Conservation (phyloP, 768 basidiomycete genomes). For the Pleurotus salmoneostramineus region DNA sequence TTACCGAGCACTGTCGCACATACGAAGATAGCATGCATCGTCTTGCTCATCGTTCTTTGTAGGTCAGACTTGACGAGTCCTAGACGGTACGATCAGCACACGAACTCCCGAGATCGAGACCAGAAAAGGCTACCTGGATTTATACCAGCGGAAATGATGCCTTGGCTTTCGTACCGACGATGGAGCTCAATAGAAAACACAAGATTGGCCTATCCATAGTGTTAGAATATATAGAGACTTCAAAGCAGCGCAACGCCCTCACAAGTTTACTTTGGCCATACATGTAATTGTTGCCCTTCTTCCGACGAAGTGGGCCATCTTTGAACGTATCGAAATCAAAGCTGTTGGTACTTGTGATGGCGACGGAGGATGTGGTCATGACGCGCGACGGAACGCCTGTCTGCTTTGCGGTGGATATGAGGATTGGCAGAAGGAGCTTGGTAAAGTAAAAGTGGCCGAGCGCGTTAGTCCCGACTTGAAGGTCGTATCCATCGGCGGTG, state of each 20-base stretch:
- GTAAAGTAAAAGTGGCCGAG: constrained; percentile 47
- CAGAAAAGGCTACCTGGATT: no score
- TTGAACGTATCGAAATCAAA: constrained; percentile 37
- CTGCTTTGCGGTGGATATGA: constrained; percentile 28
- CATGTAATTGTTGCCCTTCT: constrained; percentile 9
- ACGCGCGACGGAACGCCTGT: constrained; percentile 31
- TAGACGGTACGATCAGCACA: constrained; percentile 19
- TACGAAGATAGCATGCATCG: not conserved
- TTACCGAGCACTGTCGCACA: not conserved
- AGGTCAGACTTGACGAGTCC: constrained; percentile 25
- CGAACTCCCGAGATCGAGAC: no score
- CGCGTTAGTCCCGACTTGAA: constrained; percentile 53
- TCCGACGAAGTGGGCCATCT: constrained; percentile 28
- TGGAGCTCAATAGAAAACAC: no score
- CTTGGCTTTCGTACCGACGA: no score
- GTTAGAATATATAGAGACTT: no score
- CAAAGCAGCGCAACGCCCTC: constrained; percentile 1
- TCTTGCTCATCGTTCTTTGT: constrained; percentile 15
- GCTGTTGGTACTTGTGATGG: constrained; percentile 11
- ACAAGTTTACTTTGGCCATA: constrained; percentile 30
- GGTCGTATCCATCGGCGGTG: constrained; percentile 51
- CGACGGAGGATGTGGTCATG: constrained; percentile 35
- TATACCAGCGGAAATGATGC: no score
- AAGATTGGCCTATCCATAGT: no score
- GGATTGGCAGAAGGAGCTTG: constrained; percentile 37